phyloP scores from a whole-genome alignment of 768 basidiomycete genomes.

The Xerocomellus chrysenteron region DNA sequence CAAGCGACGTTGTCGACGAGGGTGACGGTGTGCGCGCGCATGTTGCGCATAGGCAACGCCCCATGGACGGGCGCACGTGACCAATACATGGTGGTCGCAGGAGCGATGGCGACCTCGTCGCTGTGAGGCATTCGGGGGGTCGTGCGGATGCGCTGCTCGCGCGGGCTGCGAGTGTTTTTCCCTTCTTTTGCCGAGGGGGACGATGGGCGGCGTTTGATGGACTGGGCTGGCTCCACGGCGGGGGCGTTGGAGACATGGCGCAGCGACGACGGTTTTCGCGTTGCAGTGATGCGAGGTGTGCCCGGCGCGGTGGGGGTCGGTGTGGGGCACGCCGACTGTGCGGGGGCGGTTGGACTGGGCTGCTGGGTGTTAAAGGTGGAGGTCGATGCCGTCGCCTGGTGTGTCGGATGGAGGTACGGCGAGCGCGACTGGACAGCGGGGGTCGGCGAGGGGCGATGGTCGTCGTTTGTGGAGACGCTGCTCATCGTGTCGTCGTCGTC shows the following conservation, averaged over 20 bases:
- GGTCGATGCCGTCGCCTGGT: conserved; percentile 35
- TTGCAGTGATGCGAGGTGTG: conserved; percentile 26
- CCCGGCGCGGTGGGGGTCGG: conserved; percentile 21
- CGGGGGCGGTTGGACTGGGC: background rate
- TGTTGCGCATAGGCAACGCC: conserved; percentile 56
- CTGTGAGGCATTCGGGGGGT: conserved; percentile 63
- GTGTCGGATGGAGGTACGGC: conserved; percentile 39
- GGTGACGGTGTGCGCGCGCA: conserved; percentile 84
- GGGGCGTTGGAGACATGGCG: conserved; percentile 31
- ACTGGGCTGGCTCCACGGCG: conserved; percentile 23
- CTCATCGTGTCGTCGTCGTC: conserved; percentile 26
- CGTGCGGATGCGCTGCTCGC: conserved; percentile 40
- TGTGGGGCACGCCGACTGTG: conserved; percentile 7
- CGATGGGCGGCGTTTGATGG: conserved; percentile 26
- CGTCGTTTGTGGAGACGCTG: conserved; percentile 14
- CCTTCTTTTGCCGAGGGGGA: conserved; percentile 31
- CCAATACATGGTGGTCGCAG: conserved; percentile 84
- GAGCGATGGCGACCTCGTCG: conserved; percentile 55
- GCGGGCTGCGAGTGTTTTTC: conserved; percentile 7
- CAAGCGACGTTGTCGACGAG: conserved; percentile 81
- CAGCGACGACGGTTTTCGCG: conserved; percentile 33
- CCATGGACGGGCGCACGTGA: conserved; percentile 81
- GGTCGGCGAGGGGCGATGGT: conserved; percentile 3
- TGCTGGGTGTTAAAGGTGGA: conserved; percentile 34
- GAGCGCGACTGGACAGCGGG: conserved; percentile 29